phyloP scores from a whole-genome alignment of 768 basidiomycete genomes.

The Auriscalpium orientale region DNA sequence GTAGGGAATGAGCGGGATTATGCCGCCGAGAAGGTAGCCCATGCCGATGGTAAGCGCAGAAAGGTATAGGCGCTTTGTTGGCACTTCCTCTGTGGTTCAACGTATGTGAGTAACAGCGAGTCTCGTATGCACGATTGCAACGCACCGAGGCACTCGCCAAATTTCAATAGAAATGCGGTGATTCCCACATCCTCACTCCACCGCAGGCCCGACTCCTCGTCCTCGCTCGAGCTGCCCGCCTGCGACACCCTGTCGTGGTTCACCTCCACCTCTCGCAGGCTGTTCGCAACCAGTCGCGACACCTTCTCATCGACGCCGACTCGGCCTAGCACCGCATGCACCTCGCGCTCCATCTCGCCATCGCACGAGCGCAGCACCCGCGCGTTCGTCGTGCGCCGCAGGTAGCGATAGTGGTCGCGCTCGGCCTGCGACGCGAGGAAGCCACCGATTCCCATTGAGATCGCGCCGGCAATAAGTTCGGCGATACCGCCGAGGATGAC shows the following conservation, averaged over 20 bases:
- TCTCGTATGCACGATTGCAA: conserved; percentile 3
- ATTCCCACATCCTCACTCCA: conserved; percentile 80
- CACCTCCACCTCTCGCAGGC: conserved; percentile 61
- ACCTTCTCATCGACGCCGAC: conserved; percentile 83
- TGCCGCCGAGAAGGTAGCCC: conserved; percentile 88
- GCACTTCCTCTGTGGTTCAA: conserved; percentile 67
- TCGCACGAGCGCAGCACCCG: conserved; percentile 86
- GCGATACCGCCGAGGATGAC: conserved; percentile 93
- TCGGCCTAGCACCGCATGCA: conserved; percentile 78
- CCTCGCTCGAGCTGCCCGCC: neutral
- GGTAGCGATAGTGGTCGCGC: conserved; percentile 87
- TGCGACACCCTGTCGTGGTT: conserved; percentile 3
- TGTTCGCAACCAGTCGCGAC: conserved; percentile 70
- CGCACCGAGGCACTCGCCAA: conserved; percentile 87
- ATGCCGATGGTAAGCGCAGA: conserved; percentile 94
- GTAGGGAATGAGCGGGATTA: conserved; percentile 89
- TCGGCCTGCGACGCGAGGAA: conserved; percentile 97
- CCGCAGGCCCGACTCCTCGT: conserved; percentile 54
- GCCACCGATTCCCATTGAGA: conserved; percentile 98
- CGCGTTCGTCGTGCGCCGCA: conserved; percentile 61
- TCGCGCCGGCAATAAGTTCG: conserved; percentile 92
- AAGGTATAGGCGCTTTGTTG: conserved; percentile 73
- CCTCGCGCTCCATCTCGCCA: conserved; percentile 96
- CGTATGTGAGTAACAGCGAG: too few relatives aligned
- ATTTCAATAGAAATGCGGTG: conserved; percentile 91